Conservation (phyloP, 345 rosid genomes). For the Euphorbia pulcherrima region DNA sequence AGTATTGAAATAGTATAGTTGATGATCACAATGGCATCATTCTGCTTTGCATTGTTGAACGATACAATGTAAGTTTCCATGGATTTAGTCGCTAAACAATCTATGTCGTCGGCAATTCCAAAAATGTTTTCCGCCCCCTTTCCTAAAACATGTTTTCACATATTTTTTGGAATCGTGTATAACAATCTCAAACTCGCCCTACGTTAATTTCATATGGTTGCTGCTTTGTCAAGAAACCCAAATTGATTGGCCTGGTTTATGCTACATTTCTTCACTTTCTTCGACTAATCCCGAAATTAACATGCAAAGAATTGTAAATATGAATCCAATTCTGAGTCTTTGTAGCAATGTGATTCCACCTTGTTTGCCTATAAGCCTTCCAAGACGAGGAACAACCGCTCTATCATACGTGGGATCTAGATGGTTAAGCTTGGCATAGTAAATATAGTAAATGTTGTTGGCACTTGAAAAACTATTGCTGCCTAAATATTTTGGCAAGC, state of each 20-base stretch:
- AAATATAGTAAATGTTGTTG: slow-evolving; percentile 49
- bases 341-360: slow-evolving; percentile 36
- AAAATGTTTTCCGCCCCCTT: too few species aligned
- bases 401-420: slow-evolving; percentile 57
- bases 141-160: too few species aligned
- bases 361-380: slow-evolving; percentile 37
- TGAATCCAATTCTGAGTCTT: slow-evolving; percentile 24
- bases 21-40: too few species aligned
- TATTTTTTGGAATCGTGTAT: too few species aligned
- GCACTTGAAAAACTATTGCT: slow-evolving; percentile 36
- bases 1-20: too few species aligned
- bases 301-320: slow-evolving; percentile 13
- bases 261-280: slow-evolving; percentile 16
- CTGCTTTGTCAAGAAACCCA: slow-evolving; percentile 57
- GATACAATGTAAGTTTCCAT: too few species aligned
- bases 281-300: slow-evolving; percentile 20
- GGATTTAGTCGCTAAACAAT: too few species aligned
- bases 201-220: slow-evolving; percentile 40
- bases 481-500: slow-evolving; percentile 41
- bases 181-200: too few species aligned
- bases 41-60: too few species aligned
- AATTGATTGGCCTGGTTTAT: slow-evolving; percentile 17
- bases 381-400: slow-evolving; percentile 39
- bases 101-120: too few species aligned
- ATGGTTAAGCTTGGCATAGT: slow-evolving; percentile 47